A percentile compares a stretch with the other conserved stretches of the same genome.
Conservation (phyloP, 1,284 basidiomycete species). For the Leucoagaricus sp. region DNA sequence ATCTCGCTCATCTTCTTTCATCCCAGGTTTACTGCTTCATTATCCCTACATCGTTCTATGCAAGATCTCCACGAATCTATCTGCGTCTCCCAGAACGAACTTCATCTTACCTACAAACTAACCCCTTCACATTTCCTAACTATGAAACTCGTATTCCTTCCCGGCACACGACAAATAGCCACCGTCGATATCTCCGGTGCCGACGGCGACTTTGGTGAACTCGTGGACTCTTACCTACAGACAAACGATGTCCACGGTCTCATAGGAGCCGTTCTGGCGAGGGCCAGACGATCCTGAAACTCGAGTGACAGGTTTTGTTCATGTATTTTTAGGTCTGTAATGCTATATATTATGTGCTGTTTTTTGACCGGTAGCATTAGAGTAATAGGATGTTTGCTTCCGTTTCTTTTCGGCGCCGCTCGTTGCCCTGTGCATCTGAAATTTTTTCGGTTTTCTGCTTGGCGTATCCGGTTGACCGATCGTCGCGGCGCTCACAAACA, state of each 20-base stretch:
- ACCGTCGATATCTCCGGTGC: slow-evolving; percentile 50
- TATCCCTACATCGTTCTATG: slow-evolving; percentile 63
- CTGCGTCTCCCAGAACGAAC: slow-evolving; percentile 70
- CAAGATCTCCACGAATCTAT: slow-evolving; percentile 61
- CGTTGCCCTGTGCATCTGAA: too few species aligned
- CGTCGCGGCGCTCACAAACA: too few species aligned
- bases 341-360: too few species aligned
- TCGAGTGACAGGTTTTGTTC: too few species aligned
- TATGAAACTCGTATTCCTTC: slow-evolving; percentile 64
- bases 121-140: slow-evolving; percentile 33
- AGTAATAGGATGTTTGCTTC: too few species aligned
- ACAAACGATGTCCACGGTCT: slow-evolving; percentile 73
- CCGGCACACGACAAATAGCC: slow-evolving; percentile 64
- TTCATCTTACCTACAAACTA: slow-evolving; percentile 67
- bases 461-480: too few species aligned
- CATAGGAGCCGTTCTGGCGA: slow-evolving; percentile 62
- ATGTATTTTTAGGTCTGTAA: neutral
- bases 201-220: slow-evolving; percentile 53
- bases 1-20: neutral
- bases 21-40: slow-evolving; percentile 67
- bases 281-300: slow-evolving; percentile 28
- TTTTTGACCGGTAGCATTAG: too few species aligned
- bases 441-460: too few species aligned
- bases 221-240: slow-evolving; percentile 63
- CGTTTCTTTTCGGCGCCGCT: too few species aligned